Conservation (phyloP, 768 basidiomycete genomes). For the Termitomyces sp. region DNA sequence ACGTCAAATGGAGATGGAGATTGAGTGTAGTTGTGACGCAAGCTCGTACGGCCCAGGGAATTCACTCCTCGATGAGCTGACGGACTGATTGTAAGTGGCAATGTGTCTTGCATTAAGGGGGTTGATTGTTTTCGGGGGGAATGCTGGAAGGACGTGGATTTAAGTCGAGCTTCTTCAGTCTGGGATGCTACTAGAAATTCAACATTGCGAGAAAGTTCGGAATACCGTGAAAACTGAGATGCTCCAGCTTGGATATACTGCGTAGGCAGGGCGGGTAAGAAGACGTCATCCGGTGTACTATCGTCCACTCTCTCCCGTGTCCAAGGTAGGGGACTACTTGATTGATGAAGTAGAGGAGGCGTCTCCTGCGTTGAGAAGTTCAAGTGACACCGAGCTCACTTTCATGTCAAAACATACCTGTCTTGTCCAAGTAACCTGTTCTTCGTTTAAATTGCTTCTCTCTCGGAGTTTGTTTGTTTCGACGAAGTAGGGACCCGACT, state of each 20-base stretch:
- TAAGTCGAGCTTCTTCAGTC: background rate
- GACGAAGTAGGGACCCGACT: background rate
- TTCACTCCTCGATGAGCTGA: background rate
- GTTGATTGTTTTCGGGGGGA: background rate
- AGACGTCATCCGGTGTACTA: no score
- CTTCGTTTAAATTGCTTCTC: background rate
- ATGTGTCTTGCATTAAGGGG: no score
- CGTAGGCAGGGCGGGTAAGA: background rate
- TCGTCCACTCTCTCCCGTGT: background rate
- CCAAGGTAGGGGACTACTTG: background rate
- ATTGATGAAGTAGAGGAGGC: background rate
- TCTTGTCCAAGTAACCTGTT: background rate
- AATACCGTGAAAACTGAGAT: conserved; percentile 19
- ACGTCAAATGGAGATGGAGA: background rate
- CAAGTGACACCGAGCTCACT: background rate
- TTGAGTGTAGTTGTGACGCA: background rate
- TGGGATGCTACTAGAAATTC: conserved; percentile 3
- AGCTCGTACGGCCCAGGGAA: no score
- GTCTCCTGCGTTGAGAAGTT: background rate
- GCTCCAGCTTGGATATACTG: background rate
- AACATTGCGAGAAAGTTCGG: conserved; percentile 21
- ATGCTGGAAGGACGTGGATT: background rate
- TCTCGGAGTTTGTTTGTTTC: background rate
- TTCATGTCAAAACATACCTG: background rate
- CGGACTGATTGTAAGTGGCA: background rate